A percentile compares a stretch with the other conserved stretches of the same genome.
These are phyloP conservation scores for Verticillium klebahnii DNA, from an alignment of 2,329 filamentous ascomycete species.

Conservation along the genomic window DNA sequence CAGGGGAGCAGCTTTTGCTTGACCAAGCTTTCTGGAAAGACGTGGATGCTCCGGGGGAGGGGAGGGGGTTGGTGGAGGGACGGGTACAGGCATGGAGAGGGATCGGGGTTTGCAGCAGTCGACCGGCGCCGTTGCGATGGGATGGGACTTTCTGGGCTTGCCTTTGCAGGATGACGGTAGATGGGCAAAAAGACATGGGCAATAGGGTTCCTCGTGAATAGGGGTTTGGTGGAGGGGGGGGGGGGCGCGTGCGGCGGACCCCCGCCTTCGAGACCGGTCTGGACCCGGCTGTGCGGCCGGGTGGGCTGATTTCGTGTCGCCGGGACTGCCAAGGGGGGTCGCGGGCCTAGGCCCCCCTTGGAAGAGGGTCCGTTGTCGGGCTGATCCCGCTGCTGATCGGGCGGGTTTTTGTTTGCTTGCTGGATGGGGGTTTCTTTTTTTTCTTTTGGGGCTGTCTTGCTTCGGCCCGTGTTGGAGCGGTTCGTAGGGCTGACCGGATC, in stretches of 20 bases:
- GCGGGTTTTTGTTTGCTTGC: not conserved
- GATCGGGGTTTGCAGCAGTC: too few species aligned
- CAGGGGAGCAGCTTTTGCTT: too few species aligned
- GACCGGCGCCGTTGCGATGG: too few species aligned
- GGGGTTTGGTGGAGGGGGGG: not conserved
- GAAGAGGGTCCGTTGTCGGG: not conserved
- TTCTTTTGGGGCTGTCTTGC: not conserved
- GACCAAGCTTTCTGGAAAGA: too few species aligned
- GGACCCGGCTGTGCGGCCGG: conserved; percentile 4
- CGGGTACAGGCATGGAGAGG: too few species aligned
- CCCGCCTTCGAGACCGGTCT: conserved; percentile 4
- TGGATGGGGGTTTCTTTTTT: not conserved
- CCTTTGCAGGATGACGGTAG: too few species aligned
- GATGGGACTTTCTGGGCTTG: too few species aligned
- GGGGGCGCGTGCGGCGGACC: not conserved
- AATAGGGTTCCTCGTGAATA: too few species aligned
- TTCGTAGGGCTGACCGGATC: not conserved
- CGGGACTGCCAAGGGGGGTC: not conserved
- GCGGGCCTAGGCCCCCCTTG: not conserved
- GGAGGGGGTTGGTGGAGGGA: too few species aligned
- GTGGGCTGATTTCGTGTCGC: conserved; percentile 1
- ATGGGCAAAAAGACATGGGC: too few species aligned
- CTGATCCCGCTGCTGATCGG: not conserved
- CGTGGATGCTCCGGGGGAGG: too few species aligned
- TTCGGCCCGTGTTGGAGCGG: not conserved